Percentiles rank a stretch among this genome's conserved stretches.
phyloP scores from a whole-genome alignment of 2,329 filamentous ascomycete species.

The Elsinoe arachidis region DNA sequence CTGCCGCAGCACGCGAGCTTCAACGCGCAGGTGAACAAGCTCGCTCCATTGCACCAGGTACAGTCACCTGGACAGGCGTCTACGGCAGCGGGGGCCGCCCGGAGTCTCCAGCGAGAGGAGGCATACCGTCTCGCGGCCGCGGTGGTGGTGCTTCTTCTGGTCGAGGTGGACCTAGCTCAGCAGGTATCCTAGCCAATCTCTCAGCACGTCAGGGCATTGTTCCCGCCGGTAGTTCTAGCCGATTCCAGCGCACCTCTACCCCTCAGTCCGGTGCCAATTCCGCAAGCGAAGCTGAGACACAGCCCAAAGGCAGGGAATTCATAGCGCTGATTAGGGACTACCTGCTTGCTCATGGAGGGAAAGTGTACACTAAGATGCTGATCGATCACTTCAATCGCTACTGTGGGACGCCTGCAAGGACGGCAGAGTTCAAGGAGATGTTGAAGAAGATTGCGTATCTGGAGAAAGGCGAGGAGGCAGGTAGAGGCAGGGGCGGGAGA shows the following conservation, averaged over 20 bases:
- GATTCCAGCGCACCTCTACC: slow-evolving; percentile 18
- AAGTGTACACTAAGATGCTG: slow-evolving; percentile 72
- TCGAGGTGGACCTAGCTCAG: slow-evolving; percentile 29
- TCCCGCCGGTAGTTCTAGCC: slow-evolving; percentile 6
- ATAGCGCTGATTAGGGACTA: slow-evolving; percentile 61
- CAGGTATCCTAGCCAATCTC: slow-evolving; percentile 36
- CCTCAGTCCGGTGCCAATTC: slow-evolving; percentile 18
- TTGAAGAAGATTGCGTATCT: slow-evolving; percentile 67
- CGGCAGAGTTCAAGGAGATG: slow-evolving; percentile 73
- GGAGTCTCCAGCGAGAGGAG: slow-evolving; percentile 38
- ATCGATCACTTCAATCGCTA: slow-evolving; percentile 83
- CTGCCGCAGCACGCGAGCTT: slow-evolving; percentile 67
- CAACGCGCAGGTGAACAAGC: slow-evolving; percentile 65
- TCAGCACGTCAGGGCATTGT: slow-evolving; percentile 31
- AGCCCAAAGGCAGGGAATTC: slow-evolving; percentile 36
- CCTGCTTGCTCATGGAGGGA: slow-evolving; percentile 66
- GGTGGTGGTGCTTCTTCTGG: slow-evolving; percentile 30
- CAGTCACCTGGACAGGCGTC: slow-evolving; percentile 88
- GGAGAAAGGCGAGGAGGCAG: slow-evolving; percentile 53
- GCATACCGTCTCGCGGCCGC: slow-evolving; percentile 34
- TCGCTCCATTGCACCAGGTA: slow-evolving; percentile 64
- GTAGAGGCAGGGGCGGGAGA: slow-evolving; percentile 48
- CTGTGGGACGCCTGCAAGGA: slow-evolving; percentile 59
- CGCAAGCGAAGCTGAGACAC: slow-evolving; percentile 15
- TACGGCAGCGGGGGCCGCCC: slow-evolving; percentile 69